Conservation (phyloP, 2,329 filamentous ascomycete genomes). For the Podosphaera aphanis region DNA sequence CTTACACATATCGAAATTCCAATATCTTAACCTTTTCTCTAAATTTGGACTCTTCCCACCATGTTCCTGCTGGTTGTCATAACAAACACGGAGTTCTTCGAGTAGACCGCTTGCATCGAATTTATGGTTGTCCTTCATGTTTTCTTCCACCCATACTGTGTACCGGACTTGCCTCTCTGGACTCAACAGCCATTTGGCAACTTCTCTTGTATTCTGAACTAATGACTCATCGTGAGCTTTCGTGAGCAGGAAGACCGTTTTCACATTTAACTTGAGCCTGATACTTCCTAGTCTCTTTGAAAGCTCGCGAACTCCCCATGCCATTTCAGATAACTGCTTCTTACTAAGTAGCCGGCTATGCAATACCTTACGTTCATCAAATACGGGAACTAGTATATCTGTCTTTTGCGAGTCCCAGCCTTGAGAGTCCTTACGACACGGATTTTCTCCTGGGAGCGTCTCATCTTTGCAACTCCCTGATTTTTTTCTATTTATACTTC, state of each 20-base stretch:
- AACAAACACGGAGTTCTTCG: slow-evolving; percentile 24
- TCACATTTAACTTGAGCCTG: slow-evolving; percentile 57
- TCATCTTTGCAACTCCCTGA: slow-evolving; percentile 33
- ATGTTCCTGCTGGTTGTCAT: slow-evolving; percentile 20
- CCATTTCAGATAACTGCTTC: slow-evolving; percentile 89
- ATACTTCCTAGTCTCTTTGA: slow-evolving; percentile 69
- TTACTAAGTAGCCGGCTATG: slow-evolving; percentile 69
- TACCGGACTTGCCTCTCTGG: slow-evolving; percentile 44
- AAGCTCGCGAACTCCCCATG: slow-evolving; percentile 78
- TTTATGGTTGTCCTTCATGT: slow-evolving; percentile 41
- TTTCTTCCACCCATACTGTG: slow-evolving; percentile 64
- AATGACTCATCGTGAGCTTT: slow-evolving; percentile 76
- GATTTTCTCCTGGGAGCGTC: slow-evolving; percentile 25
- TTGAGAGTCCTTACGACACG: slow-evolving; percentile 4
- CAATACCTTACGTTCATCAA: slow-evolving; percentile 7
- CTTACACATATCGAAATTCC: slow-evolving; percentile 59
- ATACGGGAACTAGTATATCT: slow-evolving; percentile 3
- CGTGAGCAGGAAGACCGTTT: slow-evolving; percentile 66
- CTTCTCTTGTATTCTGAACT: slow-evolving; percentile 51
- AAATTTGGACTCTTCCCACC: slow-evolving; percentile 6
- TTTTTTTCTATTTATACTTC: not conserved
- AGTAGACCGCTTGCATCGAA: slow-evolving; percentile 55
- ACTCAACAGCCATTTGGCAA: slow-evolving; percentile 60
- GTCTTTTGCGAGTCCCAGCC: slow-evolving; percentile 1
- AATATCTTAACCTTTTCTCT: slow-evolving; percentile 42